phyloP scores from a whole-genome alignment of 257 asterid genomes.

The Parsonsia alboflavescens region DNA sequence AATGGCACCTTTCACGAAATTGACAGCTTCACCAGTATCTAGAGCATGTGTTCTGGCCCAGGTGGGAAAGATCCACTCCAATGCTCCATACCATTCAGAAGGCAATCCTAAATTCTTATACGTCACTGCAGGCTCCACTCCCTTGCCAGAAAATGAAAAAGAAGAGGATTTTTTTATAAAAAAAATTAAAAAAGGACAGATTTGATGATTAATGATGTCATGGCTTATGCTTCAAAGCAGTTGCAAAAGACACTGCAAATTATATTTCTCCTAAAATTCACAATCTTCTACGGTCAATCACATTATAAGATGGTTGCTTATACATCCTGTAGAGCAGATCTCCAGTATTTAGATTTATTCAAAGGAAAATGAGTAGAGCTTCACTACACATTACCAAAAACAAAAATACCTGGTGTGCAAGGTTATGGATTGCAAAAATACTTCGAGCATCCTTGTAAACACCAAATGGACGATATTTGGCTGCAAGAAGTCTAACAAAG shows the following conservation, averaged over 20 bases:
- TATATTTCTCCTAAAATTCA: background rate
- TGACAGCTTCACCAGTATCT: slow-evolving; percentile 97
- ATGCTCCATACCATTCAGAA: slow-evolving; percentile 83
- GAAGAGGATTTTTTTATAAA: too few species aligned
- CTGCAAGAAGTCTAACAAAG: slow-evolving; percentile 67
- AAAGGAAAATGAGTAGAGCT: background rate
- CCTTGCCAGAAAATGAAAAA: slow-evolving; percentile 34
- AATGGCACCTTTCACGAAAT: slow-evolving; percentile 81
- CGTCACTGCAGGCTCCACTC: slow-evolving; percentile 85
- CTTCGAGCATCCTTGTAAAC: slow-evolving; percentile 95
- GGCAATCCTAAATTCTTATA: slow-evolving; percentile 76
- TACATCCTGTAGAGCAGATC: background rate
- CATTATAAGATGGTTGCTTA: background rate
- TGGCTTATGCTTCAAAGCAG: background rate
- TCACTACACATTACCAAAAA: background rate
- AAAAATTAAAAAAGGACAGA: background rate
- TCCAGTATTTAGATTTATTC: background rate
- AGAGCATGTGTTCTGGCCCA: slow-evolving; percentile 98
- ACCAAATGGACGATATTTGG: slow-evolving; percentile 90
- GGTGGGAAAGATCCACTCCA: slow-evolving; percentile 93
- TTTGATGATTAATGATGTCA: background rate
- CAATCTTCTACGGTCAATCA: background rate
- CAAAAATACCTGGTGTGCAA: slow-evolving; percentile 88
- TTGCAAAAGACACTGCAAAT: background rate
- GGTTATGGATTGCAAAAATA: slow-evolving; percentile 76